phyloP scores from a whole-genome alignment of 1,284 basidiomycete species.

The Moesziomyces globuligerus region DNA sequence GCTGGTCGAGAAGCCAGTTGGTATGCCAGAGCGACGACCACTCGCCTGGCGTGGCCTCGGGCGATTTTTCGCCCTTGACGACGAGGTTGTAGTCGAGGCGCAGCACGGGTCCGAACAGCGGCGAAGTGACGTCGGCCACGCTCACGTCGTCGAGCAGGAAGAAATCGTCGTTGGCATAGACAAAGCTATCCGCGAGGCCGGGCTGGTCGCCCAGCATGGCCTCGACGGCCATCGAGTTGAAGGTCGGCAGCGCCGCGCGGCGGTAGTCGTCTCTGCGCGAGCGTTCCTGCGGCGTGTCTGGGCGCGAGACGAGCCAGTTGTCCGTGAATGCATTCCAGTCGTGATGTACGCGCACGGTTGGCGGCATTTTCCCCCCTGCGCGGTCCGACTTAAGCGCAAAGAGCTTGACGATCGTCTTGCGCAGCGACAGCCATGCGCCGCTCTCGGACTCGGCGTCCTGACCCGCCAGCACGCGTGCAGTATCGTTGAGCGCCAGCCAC shows the following conservation, averaged over 20 bases:
- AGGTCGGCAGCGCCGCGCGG: conserved; percentile 48
- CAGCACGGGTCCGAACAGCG: conserved; percentile 51
- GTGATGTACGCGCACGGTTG: conserved; percentile 46
- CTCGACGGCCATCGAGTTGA: conserved; percentile 58
- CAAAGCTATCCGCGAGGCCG: conserved; percentile 37
- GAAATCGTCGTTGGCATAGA: conserved; percentile 57
- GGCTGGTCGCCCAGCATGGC: conserved; percentile 44
- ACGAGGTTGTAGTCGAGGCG: conserved; percentile 48
- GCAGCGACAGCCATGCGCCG: neutral
- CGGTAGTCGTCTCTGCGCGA: conserved; percentile 25
- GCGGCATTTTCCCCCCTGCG: neutral
- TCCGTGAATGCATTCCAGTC: conserved; percentile 50
- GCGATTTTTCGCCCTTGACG: conserved; percentile 19
- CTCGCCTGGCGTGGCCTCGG: conserved; percentile 29
- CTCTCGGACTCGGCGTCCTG: conserved; percentile 11
- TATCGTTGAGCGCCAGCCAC: conserved; percentile 33
- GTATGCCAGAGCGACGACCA: conserved; percentile 41
- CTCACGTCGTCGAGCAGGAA: conserved; percentile 41
- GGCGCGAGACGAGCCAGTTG: conserved; percentile 27
- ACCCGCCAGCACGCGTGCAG: conserved; percentile 19
- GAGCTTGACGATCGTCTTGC: conserved; percentile 1
- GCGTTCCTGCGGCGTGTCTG: conserved; percentile 6
- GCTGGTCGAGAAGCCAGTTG: conserved; percentile 41
- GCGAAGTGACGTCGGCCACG: conserved; percentile 37
- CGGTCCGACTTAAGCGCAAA: neutral